Base-by-base conservation (phyloP, 331 rosid genomes). In the Malus hybrid region DNA sequence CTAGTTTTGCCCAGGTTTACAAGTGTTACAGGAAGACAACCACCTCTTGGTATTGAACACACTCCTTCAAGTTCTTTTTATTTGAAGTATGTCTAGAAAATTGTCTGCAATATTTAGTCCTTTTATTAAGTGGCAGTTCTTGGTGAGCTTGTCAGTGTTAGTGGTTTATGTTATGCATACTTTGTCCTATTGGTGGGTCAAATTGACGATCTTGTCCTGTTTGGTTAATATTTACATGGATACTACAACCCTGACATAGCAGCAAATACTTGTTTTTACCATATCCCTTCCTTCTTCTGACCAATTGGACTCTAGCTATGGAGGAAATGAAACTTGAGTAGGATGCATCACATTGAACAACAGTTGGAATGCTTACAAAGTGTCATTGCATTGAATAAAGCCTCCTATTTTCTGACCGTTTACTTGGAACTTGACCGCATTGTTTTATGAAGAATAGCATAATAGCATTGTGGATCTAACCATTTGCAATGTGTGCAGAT, bases 11-110 rank as follows among this genome's bases (percentile, higher is more conserved):
- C 93, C n/a, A 81, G 93, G 82, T 57, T 84, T 73, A 61, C 91
- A 31, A 81, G 79, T 74, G 93, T 85, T 54, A 81, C 96, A 31
- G 95, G 96, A 74, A 73, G 87, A 72, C 71, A 69, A 67, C 90
- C 90, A 14, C 93, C 96, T 65, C 93, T 94, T 39, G 97, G 98
- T 91, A 94, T 27, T 67, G 76, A 81, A 62, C 65, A 31, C 65
- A 67, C 54, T 67, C 82, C 73, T 46, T 69, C 68, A 65, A 50
- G 61, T 2, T 3, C 65, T 80, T 59, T 72, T 56, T 36, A 50
- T 63, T 76, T 6, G 15, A 48, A 36, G 22, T 19, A 22, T 59
- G 11, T 5, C 8, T 20, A 12, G 66, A 57, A n/a, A 71, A 29
- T 48, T 19, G 12, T 32, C 8, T 32, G 48, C 65, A 54, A 20